A percentile compares a stretch with the other conserved stretches of the same genome.
These are phyloP conservation scores for Talaromyces sp. DNA, from an alignment of 2,329 filamentous ascomycete genomes.

Conservation along the genomic window DNA sequence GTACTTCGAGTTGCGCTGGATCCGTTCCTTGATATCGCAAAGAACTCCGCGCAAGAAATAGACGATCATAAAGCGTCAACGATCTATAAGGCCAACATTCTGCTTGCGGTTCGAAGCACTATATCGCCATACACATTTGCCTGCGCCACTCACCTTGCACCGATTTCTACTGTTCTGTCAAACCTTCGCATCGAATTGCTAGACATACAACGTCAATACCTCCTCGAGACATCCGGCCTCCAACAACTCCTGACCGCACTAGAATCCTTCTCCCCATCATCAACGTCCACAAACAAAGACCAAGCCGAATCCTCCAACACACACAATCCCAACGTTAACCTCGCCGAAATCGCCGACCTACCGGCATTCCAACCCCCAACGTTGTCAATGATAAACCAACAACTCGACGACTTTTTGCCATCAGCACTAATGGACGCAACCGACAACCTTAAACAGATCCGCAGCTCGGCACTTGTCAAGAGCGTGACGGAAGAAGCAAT, in stretches of 20 bases:
- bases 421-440: constrained; percentile 90
- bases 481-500: constrained; percentile 79
- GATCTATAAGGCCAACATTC: constrained; percentile 48
- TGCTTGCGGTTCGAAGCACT: constrained; percentile 40
- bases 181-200: constrained; percentile 52
- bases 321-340: constrained; percentile 40
- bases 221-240: constrained; percentile 73
- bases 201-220: constrained; percentile 67
- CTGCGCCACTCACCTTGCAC: constrained; percentile 55
- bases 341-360: constrained; percentile 55
- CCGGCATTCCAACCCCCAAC: constrained; percentile 57
- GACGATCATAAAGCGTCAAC: constrained; percentile 44
- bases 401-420: constrained; percentile 84
- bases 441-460: constrained; percentile 71
- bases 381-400: constrained; percentile 67
- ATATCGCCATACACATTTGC: constrained; percentile 58
- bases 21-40: constrained; percentile 69
- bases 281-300: not conserved
- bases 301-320: constrained; percentile 1
- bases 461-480: constrained; percentile 68
- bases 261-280: constrained; percentile 34
- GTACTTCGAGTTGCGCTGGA: constrained; percentile 78
- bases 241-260: constrained; percentile 60
- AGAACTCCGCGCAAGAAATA: constrained; percentile 51
- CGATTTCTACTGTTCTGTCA: constrained; percentile 53